Percentiles rank a stretch among this genome's conserved stretches.
Evolutionary conservation across 2,329 filamentous ascomycete genomes (phyloP).

Genomic region (Biscogniauxia sp.): DNA sequence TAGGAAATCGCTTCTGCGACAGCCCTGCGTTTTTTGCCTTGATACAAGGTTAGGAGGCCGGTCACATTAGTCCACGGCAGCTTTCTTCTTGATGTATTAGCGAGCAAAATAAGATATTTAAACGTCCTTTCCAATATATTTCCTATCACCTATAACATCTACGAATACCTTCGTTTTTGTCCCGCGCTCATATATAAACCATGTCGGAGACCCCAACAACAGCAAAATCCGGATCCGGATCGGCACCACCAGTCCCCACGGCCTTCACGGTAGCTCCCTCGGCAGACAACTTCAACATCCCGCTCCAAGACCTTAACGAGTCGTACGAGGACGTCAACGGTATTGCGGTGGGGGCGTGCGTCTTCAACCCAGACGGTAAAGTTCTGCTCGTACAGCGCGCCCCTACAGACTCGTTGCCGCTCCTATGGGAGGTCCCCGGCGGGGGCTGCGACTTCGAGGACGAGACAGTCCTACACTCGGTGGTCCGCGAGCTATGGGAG

Average conservation of each 20-base stretch:
- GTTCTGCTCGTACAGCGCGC: constrained; percentile 42
- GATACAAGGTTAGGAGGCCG: background rate
- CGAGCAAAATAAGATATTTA: too few species aligned
- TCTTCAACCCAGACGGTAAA: constrained; percentile 26
- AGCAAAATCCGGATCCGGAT: constrained; percentile 1
- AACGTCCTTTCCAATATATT: too few species aligned
- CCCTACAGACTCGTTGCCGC: constrained; percentile 34
- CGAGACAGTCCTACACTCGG: constrained; percentile 35
- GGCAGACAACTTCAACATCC: constrained; percentile 20
- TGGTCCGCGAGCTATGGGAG: constrained; percentile 41
- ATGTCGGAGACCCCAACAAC: constrained; percentile 6
- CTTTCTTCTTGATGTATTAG: too few species aligned
- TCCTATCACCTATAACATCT: too few species aligned
- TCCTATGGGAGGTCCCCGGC: constrained; percentile 42
- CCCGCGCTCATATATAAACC: background rate
- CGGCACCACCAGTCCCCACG: constrained; percentile 12
- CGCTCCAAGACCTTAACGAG: constrained; percentile 23
- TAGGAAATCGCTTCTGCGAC: background rate
- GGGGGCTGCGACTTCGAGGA: constrained; percentile 39
- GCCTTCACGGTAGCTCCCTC: constrained; percentile 21
- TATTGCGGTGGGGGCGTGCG: constrained; percentile 29
- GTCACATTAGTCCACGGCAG: too few species aligned
- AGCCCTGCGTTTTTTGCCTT: background rate
- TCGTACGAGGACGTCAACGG: constrained; percentile 20
- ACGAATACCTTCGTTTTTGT: too few species aligned